phyloP scores from a whole-genome alignment of 768 basidiomycete genomes.

The Hygrophoropsis aurantiaca region DNA sequence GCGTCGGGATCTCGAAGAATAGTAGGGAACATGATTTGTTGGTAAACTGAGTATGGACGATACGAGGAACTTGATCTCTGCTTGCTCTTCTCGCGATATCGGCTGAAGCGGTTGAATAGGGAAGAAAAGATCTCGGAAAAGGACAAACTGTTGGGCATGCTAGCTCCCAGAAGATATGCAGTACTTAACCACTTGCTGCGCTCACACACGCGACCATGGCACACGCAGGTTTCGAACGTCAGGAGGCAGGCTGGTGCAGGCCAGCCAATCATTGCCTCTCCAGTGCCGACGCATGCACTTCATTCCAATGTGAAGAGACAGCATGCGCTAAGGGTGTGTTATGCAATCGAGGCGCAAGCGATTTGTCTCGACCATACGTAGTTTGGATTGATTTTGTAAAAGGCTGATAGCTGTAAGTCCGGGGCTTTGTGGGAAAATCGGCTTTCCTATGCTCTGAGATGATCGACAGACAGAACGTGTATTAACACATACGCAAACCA shows the following conservation, averaged over 20 bases:
- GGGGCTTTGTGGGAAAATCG: no score
- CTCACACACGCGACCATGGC: slow-evolving; percentile 40
- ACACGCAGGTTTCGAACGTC: slow-evolving; percentile 26
- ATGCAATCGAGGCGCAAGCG: slow-evolving; percentile 15
- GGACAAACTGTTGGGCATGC: slow-evolving; percentile 39
- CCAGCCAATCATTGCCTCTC: slow-evolving; percentile 19
- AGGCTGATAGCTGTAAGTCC: no score
- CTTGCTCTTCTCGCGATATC: slow-evolving; percentile 29
- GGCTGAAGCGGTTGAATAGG: slow-evolving; percentile 33
- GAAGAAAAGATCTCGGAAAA: slow-evolving; percentile 36
- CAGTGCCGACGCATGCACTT: slow-evolving; percentile 26
- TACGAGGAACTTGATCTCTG: slow-evolving; percentile 30
- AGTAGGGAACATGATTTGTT: slow-evolving; percentile 50
- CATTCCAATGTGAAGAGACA: slow-evolving; percentile 19
- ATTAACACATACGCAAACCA: no score
- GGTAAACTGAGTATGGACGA: slow-evolving; percentile 44
- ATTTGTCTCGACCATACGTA: slow-evolving; percentile 2
- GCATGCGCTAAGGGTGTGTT: slow-evolving; percentile 28
- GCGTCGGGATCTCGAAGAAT: slow-evolving; percentile 66
- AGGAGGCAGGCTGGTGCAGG: slow-evolving; percentile 28
- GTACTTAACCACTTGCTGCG: slow-evolving; percentile 42
- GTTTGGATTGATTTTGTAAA: no score
- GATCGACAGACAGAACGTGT: no score
- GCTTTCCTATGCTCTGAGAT: no score
- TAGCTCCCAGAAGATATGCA: slow-evolving; percentile 24